Base-by-base conservation (phyloP, 2,329 filamentous ascomycete species). In the Lasiodiplodia hormozganensis region DNA sequence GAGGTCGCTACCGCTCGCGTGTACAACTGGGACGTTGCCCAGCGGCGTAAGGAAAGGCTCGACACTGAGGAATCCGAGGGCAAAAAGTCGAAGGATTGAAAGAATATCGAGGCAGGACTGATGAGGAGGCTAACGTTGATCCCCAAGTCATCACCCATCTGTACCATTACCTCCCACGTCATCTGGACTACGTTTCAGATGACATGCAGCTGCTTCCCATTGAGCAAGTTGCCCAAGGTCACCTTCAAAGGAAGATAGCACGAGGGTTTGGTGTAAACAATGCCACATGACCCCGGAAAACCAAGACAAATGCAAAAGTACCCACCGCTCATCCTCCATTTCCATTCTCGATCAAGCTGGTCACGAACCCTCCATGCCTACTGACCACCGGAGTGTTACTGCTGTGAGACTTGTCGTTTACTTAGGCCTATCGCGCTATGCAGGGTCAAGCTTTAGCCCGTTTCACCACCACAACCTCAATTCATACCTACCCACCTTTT, bases 21-120 rank as follows among this genome's bases (percentile, higher is more conserved):
- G n/a, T 98, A 99, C 82, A 99, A 99, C 81, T 98, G 96, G 95
- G 96, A 99, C 76, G 94, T 99, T 4, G 93, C 95, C 53, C 92
- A 97, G 84, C 93, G 96, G 82, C 87, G 96, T 74, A 97, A 97
- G 84, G 94, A 97, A 70, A 96, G 94, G 80, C 85, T 82, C 3
- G 89, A 91, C 49, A 73, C 70, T 18, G 82, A 85, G 51, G 82
- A 81, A 58, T 81, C 83, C 77, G 80, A 80, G 65, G 80, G 80
- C 68, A 77, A 75, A 70, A 78, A 80, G 49, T 52, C 60, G 6
- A 64, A 64, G n/a, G 47, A 52, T 21, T 64, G 60, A 64, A 62
- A 23, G 23, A 4, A 31, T 8, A 40, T 11, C 21, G 36, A n/a
- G 12, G 10, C 16, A 12, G 40, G 60, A 52, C 14, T 36, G 58